Conservation (phyloP, 768 basidiomycete genomes). For the Boletus rubescentipes region DNA sequence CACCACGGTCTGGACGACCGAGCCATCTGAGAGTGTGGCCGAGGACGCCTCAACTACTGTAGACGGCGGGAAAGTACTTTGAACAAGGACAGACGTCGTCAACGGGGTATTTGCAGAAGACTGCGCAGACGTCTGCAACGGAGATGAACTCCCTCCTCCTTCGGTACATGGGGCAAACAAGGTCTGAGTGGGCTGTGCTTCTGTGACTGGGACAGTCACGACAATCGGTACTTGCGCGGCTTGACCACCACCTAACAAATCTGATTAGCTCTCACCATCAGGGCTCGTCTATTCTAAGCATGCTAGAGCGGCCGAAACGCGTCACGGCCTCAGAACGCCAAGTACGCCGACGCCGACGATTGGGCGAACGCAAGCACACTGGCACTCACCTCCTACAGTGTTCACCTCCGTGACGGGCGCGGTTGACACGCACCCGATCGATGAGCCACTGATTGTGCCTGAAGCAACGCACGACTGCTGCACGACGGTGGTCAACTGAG, state of each 20-base stretch:
- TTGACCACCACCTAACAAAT: constrained; percentile 26
- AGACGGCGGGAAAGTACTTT: constrained; percentile 34
- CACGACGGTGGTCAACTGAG: constrained; percentile 35
- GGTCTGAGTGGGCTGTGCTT: constrained; percentile 35
- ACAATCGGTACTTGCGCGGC: constrained; percentile 44
- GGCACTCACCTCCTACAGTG: constrained; percentile 37
- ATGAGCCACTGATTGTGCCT: constrained; percentile 21
- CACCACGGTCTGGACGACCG: constrained; percentile 34
- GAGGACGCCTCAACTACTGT: constrained; percentile 32
- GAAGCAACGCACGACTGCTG: constrained; percentile 35
- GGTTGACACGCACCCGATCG: constrained; percentile 30
- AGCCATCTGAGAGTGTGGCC: constrained; percentile 43
- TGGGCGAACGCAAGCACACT: not conserved
- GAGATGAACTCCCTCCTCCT: constrained; percentile 14
- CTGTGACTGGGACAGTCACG: constrained; percentile 33
- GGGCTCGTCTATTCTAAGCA: not conserved
- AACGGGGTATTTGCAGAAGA: constrained; percentile 10
- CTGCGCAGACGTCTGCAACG: constrained; percentile 6
- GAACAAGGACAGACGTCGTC: constrained; percentile 27
- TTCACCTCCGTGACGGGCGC: constrained; percentile 29
- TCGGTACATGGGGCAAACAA: constrained; percentile 42
- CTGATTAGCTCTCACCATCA: constrained; percentile 13
- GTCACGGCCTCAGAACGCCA: constrained; percentile 14
- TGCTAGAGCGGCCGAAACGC: constrained; percentile 10
- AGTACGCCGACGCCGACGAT: not conserved